Base-by-base conservation (phyloP, 2,329 filamentous ascomycete genomes). In the Hypomyces perniciosus region DNA sequence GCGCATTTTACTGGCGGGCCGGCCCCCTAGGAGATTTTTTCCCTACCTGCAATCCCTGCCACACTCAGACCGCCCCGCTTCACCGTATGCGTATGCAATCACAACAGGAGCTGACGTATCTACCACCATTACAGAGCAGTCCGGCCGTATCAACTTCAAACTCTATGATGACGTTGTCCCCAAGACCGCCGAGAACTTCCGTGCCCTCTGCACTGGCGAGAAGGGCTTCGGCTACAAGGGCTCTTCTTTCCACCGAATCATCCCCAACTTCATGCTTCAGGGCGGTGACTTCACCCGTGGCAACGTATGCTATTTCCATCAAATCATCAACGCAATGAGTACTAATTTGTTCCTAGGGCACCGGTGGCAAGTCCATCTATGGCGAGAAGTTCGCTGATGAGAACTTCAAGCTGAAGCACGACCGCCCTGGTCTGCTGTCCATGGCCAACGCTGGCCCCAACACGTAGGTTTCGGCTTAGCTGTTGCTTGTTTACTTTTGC, bases 371-470 rank as follows among this genome's bases (percentile, higher is more conserved):
- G 76, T 95, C 88, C 71, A 95, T 95, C 81, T 95, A 95, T 73
- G 90, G 90, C 64, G 88, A 95, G 75, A 93, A 92, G 81, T 95
- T 96, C 69, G 75, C 84, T 65, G 90, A 96, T 69, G 90, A 96
- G 85, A 95, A 95, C 85, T 95, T 95, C 80, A 67, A 73, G 56
- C 68, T 78, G 61, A 84, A 82, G 77, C 90, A 96, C 83, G 72
- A 71, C 71, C 75, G 77, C 63, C 85, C 86, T 57, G 88, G 85
- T 77, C 80, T 91, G 62, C 81, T 96, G 61, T 95, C 90, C 73
- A 96, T 96, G 90, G 90, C 90, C 71, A 96, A 96, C 75, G 88
- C 90, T 63, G 90, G 90, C 62, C 86, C 87, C 68, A 95, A 97
- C 86, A 97, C 92, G 82, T 85, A 77, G 72, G 80, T 51, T 31